Evolutionary conservation across 768 basidiomycete genomes (phyloP).

Genomic region (Collybia sp.): DNA sequence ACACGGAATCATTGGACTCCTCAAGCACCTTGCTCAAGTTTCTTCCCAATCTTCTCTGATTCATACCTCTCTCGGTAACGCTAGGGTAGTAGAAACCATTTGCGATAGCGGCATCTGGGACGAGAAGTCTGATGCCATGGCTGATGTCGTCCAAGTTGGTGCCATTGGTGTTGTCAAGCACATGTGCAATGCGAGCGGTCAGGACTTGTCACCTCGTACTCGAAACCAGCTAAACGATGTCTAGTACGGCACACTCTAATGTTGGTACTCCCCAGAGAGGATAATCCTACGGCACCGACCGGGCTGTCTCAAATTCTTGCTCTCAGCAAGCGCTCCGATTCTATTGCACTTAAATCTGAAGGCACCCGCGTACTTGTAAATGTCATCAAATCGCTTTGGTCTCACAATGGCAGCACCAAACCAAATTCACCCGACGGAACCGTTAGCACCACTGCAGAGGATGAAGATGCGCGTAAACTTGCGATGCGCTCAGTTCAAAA

Average conservation of each 20-base stretch:
- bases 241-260: conserved; percentile 41
- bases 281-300: conserved; percentile 27
- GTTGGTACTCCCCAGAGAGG: conserved; percentile 43
- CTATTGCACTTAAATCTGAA: conserved; percentile 81
- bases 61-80: conserved; percentile 52
- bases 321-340: conserved; percentile 75
- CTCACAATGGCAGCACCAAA: conserved; percentile 30
- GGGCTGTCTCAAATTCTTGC: conserved; percentile 68
- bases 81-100: conserved; percentile 59
- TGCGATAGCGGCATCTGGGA: conserved; percentile 64
- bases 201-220: conserved; percentile 14
- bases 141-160: conserved; percentile 81
- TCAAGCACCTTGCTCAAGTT: conserved; percentile 82
- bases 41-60: conserved; percentile 54
- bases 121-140: conserved; percentile 69
- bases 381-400: conserved; percentile 74
- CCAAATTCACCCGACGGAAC: conserved; percentile 13
- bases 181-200: conserved; percentile 74
- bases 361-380: conserved; percentile 88
- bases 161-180: conserved; percentile 90
- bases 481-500: conserved; percentile 51
- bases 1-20: conserved; percentile 81
- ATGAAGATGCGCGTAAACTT: conserved; percentile 39
- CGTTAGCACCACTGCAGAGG: conserved; percentile 15
- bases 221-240: neutral